Base-by-base conservation (phyloP, 2,329 filamentous ascomycete genomes). In the Fusarium sp. region DNA sequence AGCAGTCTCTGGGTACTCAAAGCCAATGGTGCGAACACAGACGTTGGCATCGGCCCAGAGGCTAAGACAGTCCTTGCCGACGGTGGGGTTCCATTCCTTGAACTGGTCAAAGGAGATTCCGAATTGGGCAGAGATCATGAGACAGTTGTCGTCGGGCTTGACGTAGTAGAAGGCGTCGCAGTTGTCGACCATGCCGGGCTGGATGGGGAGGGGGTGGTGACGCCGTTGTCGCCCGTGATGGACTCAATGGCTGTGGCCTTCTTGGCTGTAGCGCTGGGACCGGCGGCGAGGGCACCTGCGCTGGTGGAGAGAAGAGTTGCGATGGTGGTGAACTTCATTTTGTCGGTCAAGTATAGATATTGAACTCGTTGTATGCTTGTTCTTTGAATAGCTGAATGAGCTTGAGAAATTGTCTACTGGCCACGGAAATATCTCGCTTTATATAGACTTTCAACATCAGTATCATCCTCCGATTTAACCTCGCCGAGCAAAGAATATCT, bases 31-130 rank as follows among this genome's bases (percentile, higher is more conserved):
- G 17, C 42, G 66, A 0, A 56, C 57, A 8, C 69, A 72, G 0
- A 51, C 68, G 5, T 72, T 68, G 12, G 39, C 55, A 1, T 72
- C 58, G 10, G 68, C 68, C 69, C 69, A 72, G 30, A 72, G 38
- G 14, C 10, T 42, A 0, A 22, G 24, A 0, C 69, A 72, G 0
- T 62, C 11, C 0, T 60, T 2, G 22, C 47, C 51, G 2, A 72
- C 44, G 0, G 32, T 68, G 0, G 68, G 62, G 36, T 72, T 58
- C 69, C 69, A 72, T 44, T 72, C 22, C 11, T 26, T 56, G 13
- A 72, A 58, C 0, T 68, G 51, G 13, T 47, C 39, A 5, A 57
- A 20, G 30, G 32, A 36, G 8, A 72, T 38, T 2, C 69, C 69
- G n/a, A 32, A 72, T 0, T 39, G 12, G 2, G 8, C 13, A 4